Base-by-base conservation (phyloP, 1,284 basidiomycete genomes). In the Trichosporon inkin region DNA sequence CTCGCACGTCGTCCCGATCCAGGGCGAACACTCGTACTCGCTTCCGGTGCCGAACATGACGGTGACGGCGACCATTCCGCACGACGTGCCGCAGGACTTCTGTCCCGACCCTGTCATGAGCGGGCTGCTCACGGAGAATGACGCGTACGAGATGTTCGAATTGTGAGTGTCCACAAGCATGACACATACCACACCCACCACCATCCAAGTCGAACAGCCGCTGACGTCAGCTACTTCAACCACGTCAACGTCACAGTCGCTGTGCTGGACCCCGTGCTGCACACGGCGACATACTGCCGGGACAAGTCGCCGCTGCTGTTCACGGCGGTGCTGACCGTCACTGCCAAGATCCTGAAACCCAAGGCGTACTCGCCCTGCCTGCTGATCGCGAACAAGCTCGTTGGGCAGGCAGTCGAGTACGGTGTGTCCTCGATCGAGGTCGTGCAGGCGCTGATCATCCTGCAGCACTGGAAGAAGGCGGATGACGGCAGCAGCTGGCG, bases 391-490 rank as follows among this genome's bases (percentile, higher is more conserved):
- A 73, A 78, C 64, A 68, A 70, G 54, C 68, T 76, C 28, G 67
- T 81, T 37, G 77, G 74, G 6, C 71, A 77, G 7, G 75, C 78
- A 1, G 72, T 79, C 52, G 77, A 71, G 24, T 71, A 74, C 28
- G 76, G 76, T 34, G 59, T 75, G 19, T 74, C 70, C 44, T 65
- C 68, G 7, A 68, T 80, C 17, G 78, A 79, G 10, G 65, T 79
- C n/a, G 63, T 79, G 3, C 79, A 80, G 62, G 70, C 74, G 2
- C 59, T 80, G 11, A 66, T 71, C 17, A 55, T 80, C 10, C 64
- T 79, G 13, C 71, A 74, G 20, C 78, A 78, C 35, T 81, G 80
- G 80, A 80, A 79, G 62, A 64, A 64, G 53, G 68, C 76, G 5
- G 68, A 68, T 19, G 79, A 80, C 55, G 67, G 68, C 8, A 74